Base-by-base conservation (phyloP, 805 yeast genomes). In the Isabelozyma gotoi region DNA sequence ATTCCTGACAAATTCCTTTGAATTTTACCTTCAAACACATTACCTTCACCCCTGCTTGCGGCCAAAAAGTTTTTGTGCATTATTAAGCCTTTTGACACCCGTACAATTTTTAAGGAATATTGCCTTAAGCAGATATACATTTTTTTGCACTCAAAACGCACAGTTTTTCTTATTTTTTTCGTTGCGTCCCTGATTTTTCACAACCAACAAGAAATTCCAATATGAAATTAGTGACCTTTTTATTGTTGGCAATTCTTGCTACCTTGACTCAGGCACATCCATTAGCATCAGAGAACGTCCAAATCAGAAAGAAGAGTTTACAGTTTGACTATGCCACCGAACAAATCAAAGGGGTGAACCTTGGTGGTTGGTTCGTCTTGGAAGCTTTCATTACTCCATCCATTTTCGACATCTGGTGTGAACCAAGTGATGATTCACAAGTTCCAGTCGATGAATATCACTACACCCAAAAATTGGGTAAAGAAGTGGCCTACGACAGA, bases 351-450 rank as follows among this genome's bases (percentile, higher is more conserved):
- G 96, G 96, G 54, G 89, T 89, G 39, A 85, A 85, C 57, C 66
- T 89, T 24, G 97, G 97, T 49, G 96, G 96, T 37, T 89, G 96
- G 96, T 75, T 89, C 40, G 89, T 89, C 2, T 67, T 89, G 35
- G 97, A 89, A 65, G 89, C 96, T 2, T 88, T 76, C 64, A 89
- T 89, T 58, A 85, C 89, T 1, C 96, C 96, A 4, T 79, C 90
- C 1, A 62, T 85, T 38, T 88, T 90, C 57, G 67, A 71, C 43
- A 76, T 73, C 34, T 71, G 63, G 56, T 71, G 78, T 17, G 64
- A 65, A 40, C 51, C 52, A 4, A 47, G 47, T 39, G 64, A 58
- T 40, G 56, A 60, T 39, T 46, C 57, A 2, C 62, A 73, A 31
- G 70, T 78, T 17, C 96, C 96, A 2, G 84, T 85, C 20, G 97